Conservation (phyloP, 108 stramenopile genomes). For the Pseudonitzschia multiseries region DNA sequence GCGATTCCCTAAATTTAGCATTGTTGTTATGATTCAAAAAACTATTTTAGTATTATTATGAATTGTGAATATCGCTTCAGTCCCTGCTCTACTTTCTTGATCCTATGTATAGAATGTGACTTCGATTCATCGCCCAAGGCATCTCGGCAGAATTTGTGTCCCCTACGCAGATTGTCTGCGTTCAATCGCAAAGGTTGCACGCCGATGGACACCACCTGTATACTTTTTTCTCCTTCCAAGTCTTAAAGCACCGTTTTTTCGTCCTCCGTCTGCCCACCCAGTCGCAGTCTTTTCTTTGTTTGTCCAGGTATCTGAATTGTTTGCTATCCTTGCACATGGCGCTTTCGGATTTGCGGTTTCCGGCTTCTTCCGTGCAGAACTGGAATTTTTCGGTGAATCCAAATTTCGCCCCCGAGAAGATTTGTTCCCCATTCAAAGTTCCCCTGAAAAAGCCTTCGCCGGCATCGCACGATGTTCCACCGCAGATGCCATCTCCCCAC, state of each 20-base stretch:
- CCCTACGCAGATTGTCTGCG: no score
- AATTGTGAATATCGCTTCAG: no score
- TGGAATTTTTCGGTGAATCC: not conserved
- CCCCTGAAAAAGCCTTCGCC: not conserved
- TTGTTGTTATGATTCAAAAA: no score
- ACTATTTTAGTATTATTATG: no score
- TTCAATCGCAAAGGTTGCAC: not conserved
- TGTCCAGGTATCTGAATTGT: not conserved
- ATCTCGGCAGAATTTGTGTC: no score
- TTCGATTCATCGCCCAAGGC: no score
- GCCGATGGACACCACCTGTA: not conserved
- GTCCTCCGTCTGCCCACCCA: not conserved
- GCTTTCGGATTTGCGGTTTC: not conserved
- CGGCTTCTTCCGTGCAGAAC: not conserved
- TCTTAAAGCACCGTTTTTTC: not conserved
- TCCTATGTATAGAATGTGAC: no score
- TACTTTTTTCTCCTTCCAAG: not conserved
- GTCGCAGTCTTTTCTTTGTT: not conserved
- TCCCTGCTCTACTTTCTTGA: no score
- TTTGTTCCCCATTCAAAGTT: not conserved
- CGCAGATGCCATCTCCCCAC: conserved; percentile 9
- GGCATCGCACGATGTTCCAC: not conserved
- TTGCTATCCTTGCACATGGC: not conserved
- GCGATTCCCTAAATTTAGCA: no score
- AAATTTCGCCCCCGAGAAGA: not conserved